Evolutionary conservation across 257 asterid genomes (phyloP).

Genomic region (Ballota nigra): DNA sequence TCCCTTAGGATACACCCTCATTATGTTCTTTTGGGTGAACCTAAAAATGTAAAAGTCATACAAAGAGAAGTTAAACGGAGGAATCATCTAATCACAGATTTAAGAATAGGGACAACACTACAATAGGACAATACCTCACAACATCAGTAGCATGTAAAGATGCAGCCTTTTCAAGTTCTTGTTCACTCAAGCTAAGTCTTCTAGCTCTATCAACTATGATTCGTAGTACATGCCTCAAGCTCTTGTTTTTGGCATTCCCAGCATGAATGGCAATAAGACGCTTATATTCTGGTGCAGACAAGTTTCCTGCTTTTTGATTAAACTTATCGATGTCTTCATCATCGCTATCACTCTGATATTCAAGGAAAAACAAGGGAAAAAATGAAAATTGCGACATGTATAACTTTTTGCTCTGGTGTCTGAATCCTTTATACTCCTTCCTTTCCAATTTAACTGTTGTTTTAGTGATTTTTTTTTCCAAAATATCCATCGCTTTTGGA

Average conservation of each 20-base stretch:
- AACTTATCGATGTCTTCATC: slow-evolving; percentile 52
- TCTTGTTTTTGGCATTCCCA: slow-evolving; percentile 79
- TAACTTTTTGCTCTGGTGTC: neutral
- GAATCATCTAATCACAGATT: neutral
- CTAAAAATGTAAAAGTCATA: slow-evolving; percentile 30
- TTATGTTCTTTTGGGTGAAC: slow-evolving; percentile 73
- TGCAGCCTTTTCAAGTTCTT: slow-evolving; percentile 71
- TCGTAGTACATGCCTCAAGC: slow-evolving; percentile 58
- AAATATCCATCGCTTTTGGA: too few relatives aligned
- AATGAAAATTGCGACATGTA: neutral
- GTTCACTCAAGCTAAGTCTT: slow-evolving; percentile 86
- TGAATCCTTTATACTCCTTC: neutral
- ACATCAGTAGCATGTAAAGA: slow-evolving; percentile 45
- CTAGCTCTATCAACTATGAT: slow-evolving; percentile 48
- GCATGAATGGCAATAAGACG: slow-evolving; percentile 87
- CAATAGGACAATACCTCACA: slow-evolving; percentile 54
- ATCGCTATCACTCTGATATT: slow-evolving; percentile 45
- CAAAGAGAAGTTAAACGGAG: neutral
- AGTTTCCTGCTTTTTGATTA: slow-evolving; percentile 40
- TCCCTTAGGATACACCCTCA: slow-evolving; percentile 86
- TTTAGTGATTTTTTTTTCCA: too few relatives aligned
- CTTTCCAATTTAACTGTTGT: neutral
- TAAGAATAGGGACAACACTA: neutral
- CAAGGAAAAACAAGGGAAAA: slow-evolving; percentile 3
- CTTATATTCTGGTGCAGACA: slow-evolving; percentile 57